Evolutionary conservation across 2,329 filamentous ascomycete genomes (phyloP), one percentile per base, ranked within the genome.

Genomic region (Cladosporium sp.): DNA sequence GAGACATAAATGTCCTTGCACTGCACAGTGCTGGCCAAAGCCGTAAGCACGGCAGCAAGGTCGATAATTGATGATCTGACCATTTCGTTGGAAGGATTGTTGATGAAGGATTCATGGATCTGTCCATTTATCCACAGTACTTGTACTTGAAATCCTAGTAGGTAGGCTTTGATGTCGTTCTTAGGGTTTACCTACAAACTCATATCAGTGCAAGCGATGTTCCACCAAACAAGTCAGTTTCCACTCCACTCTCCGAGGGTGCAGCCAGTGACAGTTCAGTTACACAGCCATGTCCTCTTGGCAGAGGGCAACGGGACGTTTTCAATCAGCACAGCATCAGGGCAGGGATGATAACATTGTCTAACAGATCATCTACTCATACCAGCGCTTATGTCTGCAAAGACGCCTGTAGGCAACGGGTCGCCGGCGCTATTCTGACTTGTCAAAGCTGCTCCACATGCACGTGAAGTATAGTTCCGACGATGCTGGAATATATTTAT

Each of bases 1-100:
- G 82, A 79, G 28, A 84, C 82, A 69, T 79, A 84, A 66, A 83
- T 77, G 30, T 80, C 78, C 14, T 62, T 62, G 48, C 48, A 39
- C 18, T 62, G 48, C 8, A 32, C 59, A 23, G 23, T 21, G 30
- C 59, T n/a, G 16, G 32, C 14, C 30, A 62, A 13, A 30, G 23
- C 23, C 30, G 34, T 48, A 7, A 53, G 30, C 16, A 49, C 58
- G 8, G 48, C 28, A 48, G 48, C 43, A 10, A 62, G 3, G 4
- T 53, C 32, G n/a, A 43, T 25, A 21, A 54, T 23, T 5, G 23
- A 16, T 25, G 48, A 54, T 11, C 30, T 39, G 32, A 51, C 30
- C 59, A 62, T 62, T 10, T 11, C 51, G 56, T 53, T 26, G 48
- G 23, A 53, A 10, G 48, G 30, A 3, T 18, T 26, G 14, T 28